Evolutionary conservation across 2,329 filamentous ascomycete genomes (phyloP), one percentile per base, ranked within the genome.

Genomic region (Dothideomycetes sp.): DNA sequence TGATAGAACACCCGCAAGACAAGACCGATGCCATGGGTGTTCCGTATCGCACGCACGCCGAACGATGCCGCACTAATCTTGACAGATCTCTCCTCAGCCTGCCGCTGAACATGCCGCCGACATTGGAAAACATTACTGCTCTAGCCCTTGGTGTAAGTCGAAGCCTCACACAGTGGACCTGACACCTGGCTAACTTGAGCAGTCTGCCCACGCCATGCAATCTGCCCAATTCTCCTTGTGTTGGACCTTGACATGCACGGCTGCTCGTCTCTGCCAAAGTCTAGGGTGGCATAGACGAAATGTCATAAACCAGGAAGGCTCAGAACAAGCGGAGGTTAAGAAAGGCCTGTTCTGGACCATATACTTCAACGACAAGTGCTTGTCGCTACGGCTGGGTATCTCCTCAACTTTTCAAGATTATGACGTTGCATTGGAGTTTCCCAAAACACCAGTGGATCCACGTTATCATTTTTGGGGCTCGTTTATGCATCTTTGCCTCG

Each of bases 301-400:
- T 2, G 41, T 37, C 5, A 44, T 45, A 36, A 37, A 37, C 4
- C 36, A 31, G 12, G 45, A 47, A 9, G 38, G 36, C 7, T 42
- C 41, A 7, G 24, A 37, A 2, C 22, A 37, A n/a, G 40, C 38
- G 17, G 37, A 53, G 42, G 19, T 55, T 50, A 63, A 62, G 47
- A 58, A 53, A 2, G 47, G 62, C 2, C 49, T 77, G 7, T 79
- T 79, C 49, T 79, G 75, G 75, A 66, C 64, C 29, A 56, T 71
- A 1, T 81, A 95, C 71, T 11, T 47, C 73, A 63, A 35, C 68
- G 63, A 15, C 75, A 19, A 46, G 70, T 36, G 74, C 67, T 18
- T 63, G 61, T 56, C 94, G 87, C 44, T 81, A 82, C 2, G 78
- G 76, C 58, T 96, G 88, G 15, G 93, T 18, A 30, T 40, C 12